Evolutionary conservation across 2,329 filamentous ascomycete species (phyloP), one percentile per base, ranked within the genome.

Genomic region (Apiospora kogelbergensis): DNA sequence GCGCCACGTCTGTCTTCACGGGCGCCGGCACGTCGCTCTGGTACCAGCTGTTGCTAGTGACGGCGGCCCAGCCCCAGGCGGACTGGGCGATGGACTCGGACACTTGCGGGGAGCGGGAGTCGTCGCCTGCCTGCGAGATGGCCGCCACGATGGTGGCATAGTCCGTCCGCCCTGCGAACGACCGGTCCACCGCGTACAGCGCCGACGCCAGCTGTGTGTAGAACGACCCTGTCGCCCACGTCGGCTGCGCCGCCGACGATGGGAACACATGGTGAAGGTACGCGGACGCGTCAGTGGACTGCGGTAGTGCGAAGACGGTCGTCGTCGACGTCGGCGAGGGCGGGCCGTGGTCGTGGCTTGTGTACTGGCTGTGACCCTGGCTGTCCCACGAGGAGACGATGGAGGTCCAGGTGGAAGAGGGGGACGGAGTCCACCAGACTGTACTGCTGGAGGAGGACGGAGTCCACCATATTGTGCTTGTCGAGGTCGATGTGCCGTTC

Each of bases 191-290:
- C 20, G 69, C 68, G 70, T 73, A 73, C 45, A 72, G 67, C 1
- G 70, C 72, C 13, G 67, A 68, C 5, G 72, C 72, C 26, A 73
- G 68, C 24, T 63, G 68, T 10, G 72, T 73, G 24, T 66, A 71
- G 69, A 69, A 72, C 7, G 66, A n/a, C 6, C 72, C 72, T 5
- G 72, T 73, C 6, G 70, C 71, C 72, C 72, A 73, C 9, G 72
- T 72, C 2, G 72, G 72, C 9, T 70, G 69, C 15, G 69, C 63
- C 9, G 63, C 69, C 10, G 37, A 13, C 11, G 63, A 1, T 5
- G 69, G 69, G 57, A 66, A 70, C 9, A 63, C 69, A 53, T 66
- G 67, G 22, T 67, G 42, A 17, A 70, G 63, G 44, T 70, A 70
- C 15, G 20, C 42, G 15, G 63, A 33, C 20, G 69, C 69, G 63